Evolutionary conservation across 768 basidiomycete genomes (phyloP), one percentile per base, ranked within the genome.

Genomic region (Pisolithus orientalis): DNA sequence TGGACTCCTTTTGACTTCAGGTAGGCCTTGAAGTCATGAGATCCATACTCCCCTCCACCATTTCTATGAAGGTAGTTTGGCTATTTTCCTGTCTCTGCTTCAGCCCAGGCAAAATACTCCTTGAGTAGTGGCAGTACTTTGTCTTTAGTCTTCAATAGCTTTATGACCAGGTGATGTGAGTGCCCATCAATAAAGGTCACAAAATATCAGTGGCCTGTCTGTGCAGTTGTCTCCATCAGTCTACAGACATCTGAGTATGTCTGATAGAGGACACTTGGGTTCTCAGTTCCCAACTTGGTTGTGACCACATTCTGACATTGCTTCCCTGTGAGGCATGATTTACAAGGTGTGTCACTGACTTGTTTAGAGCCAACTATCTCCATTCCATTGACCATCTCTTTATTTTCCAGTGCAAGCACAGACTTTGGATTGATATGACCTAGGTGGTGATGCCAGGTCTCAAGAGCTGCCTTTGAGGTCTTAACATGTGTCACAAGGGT

Each of bases 11-110:
- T 21, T 21, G 21, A 21, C 21, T 21, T 21, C 21, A 21, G 21
- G 21, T 21, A 21, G 0, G 50, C 10, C 44, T 62, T 59, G 34
- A 55, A 54, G 6, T 24, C 47, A 6, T 10, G 37, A 9, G n/a
- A 52, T 7, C 50, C 27, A 39, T 59, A 70, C 53, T 70, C 62
- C 1, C 61, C 57, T 8, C 67, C 61, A 25, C 57, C 55, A 48
- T 70, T 57, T 6, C 43, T 51, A 10, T 56, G 50, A 2, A 68
- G 46, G 14, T 31, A 38, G 40, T 68, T 62, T 9, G 65, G 24
- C 1, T 24, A 2, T 7, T 50, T 9, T 5, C 62, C 60, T 0
- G 55, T 59, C n/a, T 61, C 29, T 1, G 49, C 44, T 46, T 65
- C 57, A 0, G 47, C 49, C 0, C 46, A 31, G 0, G 51, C 43